Conservation (phyloP, 805 yeast species). For the Clavispora carvajalis region DNA sequence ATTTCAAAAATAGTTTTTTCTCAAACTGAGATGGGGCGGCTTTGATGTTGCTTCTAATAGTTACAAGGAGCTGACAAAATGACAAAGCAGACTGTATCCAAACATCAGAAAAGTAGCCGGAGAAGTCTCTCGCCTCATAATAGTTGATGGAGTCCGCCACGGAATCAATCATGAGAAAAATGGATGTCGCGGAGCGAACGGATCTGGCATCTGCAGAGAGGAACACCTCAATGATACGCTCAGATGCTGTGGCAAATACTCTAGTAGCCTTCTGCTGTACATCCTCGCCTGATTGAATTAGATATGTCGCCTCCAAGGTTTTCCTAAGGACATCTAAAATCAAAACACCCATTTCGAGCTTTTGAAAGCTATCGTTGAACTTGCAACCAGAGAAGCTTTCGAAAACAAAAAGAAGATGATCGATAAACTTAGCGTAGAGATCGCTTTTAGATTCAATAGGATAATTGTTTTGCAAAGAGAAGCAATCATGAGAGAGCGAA, state of each 20-base stretch:
- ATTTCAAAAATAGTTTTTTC: constrained; percentile 45
- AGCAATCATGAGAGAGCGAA: constrained; percentile 47
- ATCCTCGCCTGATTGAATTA: constrained; percentile 41
- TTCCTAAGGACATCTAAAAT: constrained; percentile 51
- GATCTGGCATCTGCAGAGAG: constrained; percentile 47
- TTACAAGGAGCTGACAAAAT: constrained; percentile 52
- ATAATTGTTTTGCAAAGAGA: constrained; percentile 31
- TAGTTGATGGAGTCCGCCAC: constrained; percentile 32
- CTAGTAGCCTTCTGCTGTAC: constrained; percentile 35
- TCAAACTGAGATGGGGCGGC: constrained; percentile 63
- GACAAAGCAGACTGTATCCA: constrained; percentile 50
- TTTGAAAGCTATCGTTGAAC: constrained; percentile 51
- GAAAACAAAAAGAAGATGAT: constrained; percentile 60
- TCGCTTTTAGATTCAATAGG: constrained; percentile 39
- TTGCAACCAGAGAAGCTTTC: constrained; percentile 74
- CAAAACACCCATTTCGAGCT: constrained; percentile 53
- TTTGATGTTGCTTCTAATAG: constrained; percentile 48
- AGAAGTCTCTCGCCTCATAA: constrained; percentile 37
- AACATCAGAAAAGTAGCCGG: constrained; percentile 43
- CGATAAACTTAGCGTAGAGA: constrained; percentile 49
- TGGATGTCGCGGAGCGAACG: constrained; percentile 49
- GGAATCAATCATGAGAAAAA: constrained; percentile 45
- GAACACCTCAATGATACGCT: constrained; percentile 49
- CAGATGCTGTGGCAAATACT: constrained; percentile 48
- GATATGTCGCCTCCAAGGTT: constrained; percentile 50